phyloP scores from a whole-genome alignment of 2,329 filamentous ascomycete species.

The Ophiostoma sp. region DNA sequence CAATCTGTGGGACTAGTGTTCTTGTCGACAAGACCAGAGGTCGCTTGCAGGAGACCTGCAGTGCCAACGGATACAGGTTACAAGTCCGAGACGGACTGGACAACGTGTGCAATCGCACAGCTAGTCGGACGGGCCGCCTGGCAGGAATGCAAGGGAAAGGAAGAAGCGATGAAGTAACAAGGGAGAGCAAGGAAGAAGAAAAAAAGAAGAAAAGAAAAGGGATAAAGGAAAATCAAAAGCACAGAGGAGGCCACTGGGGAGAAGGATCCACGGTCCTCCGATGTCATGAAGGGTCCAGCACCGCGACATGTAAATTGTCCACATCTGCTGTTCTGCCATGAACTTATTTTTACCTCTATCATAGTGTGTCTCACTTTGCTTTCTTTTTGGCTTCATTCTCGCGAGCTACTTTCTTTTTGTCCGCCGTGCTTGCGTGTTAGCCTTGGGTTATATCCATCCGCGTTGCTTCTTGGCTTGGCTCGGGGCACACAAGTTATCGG shows the following conservation, averaged over 20 bases:
- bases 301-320: constrained; percentile 10
- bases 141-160: constrained; percentile 2
- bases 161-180: not conserved
- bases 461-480: not conserved
- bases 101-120: not conserved
- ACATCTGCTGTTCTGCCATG: constrained; percentile 7
- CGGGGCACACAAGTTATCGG: not conserved
- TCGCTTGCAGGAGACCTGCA: not conserved
- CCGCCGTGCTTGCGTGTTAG: not conserved
- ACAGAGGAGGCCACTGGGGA: not conserved
- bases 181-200: not conserved
- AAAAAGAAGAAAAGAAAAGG: not conserved
- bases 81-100: not conserved
- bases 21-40: not conserved
- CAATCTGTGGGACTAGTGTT: constrained; percentile 1
- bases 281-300: constrained; percentile 10
- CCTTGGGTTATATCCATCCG: not conserved
- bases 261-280: not conserved
- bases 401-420: not conserved
- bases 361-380: constrained; percentile 9
- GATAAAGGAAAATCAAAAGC: not conserved
- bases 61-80: not conserved
- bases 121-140: not conserved
- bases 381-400: constrained; percentile 1
- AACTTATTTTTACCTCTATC: constrained; percentile 13